Evolutionary conservation across 805 yeast genomes (phyloP).

Genomic region (Nakazawaea ambrosiae): DNA sequence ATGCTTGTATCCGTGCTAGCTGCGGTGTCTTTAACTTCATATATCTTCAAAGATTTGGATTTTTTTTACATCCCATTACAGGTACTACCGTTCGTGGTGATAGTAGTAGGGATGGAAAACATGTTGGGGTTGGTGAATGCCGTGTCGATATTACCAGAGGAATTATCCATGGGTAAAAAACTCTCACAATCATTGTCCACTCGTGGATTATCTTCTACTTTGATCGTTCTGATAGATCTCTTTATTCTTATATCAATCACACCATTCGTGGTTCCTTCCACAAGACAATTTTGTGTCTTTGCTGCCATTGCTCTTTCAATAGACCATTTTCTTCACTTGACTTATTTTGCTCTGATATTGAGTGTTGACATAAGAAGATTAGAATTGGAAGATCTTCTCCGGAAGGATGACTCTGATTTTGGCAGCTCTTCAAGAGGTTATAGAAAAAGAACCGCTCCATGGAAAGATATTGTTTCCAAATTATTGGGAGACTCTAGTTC

Average conservation of each 20-base stretch:
- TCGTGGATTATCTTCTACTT: constrained; percentile 30
- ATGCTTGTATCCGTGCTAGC: constrained; percentile 30
- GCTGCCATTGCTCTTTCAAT: constrained; percentile 40
- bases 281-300: constrained; percentile 37
- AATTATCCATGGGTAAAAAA: constrained; percentile 30
- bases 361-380: constrained; percentile 59
- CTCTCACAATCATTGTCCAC: constrained; percentile 29
- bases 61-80: constrained; percentile 31
- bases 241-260: constrained; percentile 18
- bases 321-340: constrained; percentile 54
- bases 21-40: constrained; percentile 34
- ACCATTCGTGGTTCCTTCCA: constrained; percentile 22
- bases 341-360: constrained; percentile 59
- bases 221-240: constrained; percentile 24
- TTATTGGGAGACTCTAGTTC: constrained; percentile 4
- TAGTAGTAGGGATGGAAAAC: constrained; percentile 39
- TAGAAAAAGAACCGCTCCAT: constrained; percentile 3
- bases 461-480: constrained; percentile 2
- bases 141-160: constrained; percentile 33
- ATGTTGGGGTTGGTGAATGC: constrained; percentile 37
- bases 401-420: constrained; percentile 5
- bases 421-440: background rate
- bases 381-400: constrained; percentile 51
- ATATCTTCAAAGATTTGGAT: constrained; percentile 26
- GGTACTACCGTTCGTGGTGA: constrained; percentile 32